Evolutionary conservation across 805 yeast species (phyloP), one percentile per base, ranked within the genome.

Genomic region (Starmerella riodocensis): DNA sequence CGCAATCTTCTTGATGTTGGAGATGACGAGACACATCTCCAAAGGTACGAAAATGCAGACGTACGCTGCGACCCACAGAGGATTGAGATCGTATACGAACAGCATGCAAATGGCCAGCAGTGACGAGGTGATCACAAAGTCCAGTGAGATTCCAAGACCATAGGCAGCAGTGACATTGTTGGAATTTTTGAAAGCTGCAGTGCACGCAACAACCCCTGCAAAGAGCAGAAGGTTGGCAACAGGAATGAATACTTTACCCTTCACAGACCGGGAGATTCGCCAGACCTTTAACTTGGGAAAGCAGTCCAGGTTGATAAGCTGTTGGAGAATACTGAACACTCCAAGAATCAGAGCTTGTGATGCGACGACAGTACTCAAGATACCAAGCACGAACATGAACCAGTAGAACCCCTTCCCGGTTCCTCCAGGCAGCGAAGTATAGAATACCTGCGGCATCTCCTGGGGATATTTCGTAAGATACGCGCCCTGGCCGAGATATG

Each of bases 401-500:
- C 77, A 72, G 52, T 68, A 72, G 18, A 62, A 58, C 2, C 63
- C 62, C 6, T 63, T 55, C 14, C 60, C 60, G 18, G 59, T 46
- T 3, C 69, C 68, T 6, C 75, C 76, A 0, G 78, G 77, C 38
- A 72, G 59, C 0, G 74, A 64, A 17, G 55, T 49, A 49, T 62
- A 73, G 51, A 73, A 73, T 2, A 70, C 62, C 41, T 66, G 68
- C 1, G 64, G 35, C 26, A 59, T 49, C 4, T 54, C 57, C 3
- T 56, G 57, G 0, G 75, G 74, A 42, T 66, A 51, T 3, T 51
- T 37, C 4, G 62, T 50, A 38, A 71, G 51, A 48, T 60, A 69
- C 1, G 79, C 76, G 11, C 66, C 72, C 49, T 74, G 78, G 1
- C 80, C 79, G 45, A 73, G 58, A 49, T 74, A 74, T 20, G 67